These are phyloP conservation scores for Cyclostephanos tholiformis DNA, from an alignment of 108 stramenopile genomes.

Conservation along the genomic window DNA sequence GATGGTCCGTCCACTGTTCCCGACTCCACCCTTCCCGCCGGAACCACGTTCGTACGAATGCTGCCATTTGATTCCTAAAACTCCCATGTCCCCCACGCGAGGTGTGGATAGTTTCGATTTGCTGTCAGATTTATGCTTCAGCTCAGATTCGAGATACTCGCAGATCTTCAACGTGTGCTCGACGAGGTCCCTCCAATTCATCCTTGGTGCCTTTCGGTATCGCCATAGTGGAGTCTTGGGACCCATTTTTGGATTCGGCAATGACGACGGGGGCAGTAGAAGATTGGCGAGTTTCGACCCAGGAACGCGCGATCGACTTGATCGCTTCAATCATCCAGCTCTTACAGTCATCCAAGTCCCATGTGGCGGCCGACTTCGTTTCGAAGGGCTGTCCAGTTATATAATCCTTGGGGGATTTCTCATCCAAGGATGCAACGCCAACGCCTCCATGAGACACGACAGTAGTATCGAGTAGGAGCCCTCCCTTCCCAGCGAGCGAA, in stretches of 20 bases:
- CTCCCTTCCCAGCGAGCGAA: conserved; percentile 82
- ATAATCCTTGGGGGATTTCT: conserved; percentile 9
- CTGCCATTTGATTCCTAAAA: conserved; percentile 88
- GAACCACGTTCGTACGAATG: conserved; percentile 86
- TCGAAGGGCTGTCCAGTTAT: conserved; percentile 41
- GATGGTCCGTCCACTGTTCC: conserved; percentile 59
- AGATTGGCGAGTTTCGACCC: conserved; percentile 67
- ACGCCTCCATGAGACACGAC: conserved; percentile 38
- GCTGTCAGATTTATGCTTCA: conserved; percentile 37
- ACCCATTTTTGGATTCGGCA: conserved; percentile 32
- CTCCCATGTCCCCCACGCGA: conserved; percentile 78
- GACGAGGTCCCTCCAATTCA: conserved; percentile 82
- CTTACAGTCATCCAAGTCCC: conserved; percentile 84
- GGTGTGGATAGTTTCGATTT: conserved; percentile 53
- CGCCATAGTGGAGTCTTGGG: conserved; percentile 11
- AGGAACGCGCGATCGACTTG: conserved; percentile 70
- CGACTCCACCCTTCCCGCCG: conserved; percentile 86
- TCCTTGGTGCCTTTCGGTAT: conserved; percentile 72
- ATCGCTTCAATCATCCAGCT: conserved; percentile 83
- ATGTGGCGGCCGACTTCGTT: conserved; percentile 65
- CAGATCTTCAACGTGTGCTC: conserved; percentile 75
- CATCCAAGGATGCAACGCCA: conserved; percentile 30
- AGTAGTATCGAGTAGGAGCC: conserved; percentile 65
- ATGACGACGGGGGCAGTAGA: conserved; percentile 21
- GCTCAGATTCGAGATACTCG: conserved; percentile 73